Evolutionary conservation across 208 protist species (phyloP).

Genomic region (Trichomonas vaginalis): DNA sequence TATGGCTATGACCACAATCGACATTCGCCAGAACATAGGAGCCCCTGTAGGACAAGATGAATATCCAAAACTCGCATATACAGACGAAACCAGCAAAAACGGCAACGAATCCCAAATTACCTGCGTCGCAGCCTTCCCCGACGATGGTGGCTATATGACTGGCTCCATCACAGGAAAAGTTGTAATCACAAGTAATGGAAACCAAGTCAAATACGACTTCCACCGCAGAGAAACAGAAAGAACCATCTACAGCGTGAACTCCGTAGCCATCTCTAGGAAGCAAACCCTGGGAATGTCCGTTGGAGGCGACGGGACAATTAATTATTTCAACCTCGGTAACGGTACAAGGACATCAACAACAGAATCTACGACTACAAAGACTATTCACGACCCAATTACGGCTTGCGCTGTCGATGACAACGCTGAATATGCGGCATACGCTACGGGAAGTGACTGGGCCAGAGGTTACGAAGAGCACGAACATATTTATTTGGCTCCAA

Average conservation of each 20-base stretch:
- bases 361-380: neutral
- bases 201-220: neutral
- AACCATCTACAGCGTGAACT: neutral
- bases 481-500: neutral
- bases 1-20: neutral
- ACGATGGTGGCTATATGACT: neutral
- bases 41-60: neutral
- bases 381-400: neutral
- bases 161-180: neutral
- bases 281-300: neutral
- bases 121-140: neutral
- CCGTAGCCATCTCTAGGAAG: neutral
- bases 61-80: neutral
- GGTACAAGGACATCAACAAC: neutral
- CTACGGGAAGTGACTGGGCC: neutral
- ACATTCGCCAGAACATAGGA: neutral
- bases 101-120: neutral
- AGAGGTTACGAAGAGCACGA: neutral
- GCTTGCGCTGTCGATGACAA: neutral
- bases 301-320: neutral
- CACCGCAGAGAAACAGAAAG: neutral
- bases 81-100: neutral
- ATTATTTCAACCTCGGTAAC: neutral
- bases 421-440: neutral
- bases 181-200: neutral